Percentiles rank a stretch among this genome's conserved stretches.
phyloP scores from a whole-genome alignment of 768 basidiomycete species.

The Multifurca ochricompacta region DNA sequence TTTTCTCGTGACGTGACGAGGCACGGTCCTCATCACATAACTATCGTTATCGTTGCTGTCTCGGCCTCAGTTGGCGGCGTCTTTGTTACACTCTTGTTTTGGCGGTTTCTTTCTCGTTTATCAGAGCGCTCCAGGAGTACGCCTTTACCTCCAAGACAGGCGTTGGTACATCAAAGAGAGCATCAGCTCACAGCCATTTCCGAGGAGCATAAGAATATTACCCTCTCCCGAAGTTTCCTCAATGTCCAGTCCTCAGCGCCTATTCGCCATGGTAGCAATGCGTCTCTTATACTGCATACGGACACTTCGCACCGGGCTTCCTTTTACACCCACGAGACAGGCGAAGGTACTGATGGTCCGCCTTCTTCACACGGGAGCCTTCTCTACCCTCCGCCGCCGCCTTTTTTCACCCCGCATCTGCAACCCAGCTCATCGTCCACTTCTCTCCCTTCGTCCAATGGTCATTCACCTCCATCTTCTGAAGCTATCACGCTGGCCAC shows the following conservation, averaged over 20 bases:
- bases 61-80: constrained; percentile 36
- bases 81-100: constrained; percentile 32
- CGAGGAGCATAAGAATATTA: constrained; percentile 23
- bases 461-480: background rate
- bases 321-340: constrained; percentile 18
- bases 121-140: constrained; percentile 28
- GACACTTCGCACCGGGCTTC: constrained; percentile 12
- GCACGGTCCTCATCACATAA: constrained; percentile 24
- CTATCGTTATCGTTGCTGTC: constrained; percentile 45
- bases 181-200: constrained; percentile 39
- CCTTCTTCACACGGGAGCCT: background rate
- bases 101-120: constrained; percentile 31
- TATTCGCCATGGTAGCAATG: constrained; percentile 28
- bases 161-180: constrained; percentile 54
- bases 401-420: background rate
- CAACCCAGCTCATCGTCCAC: constrained; percentile 3
- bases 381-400: constrained; percentile 5
- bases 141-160: constrained; percentile 59
- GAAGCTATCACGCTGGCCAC: background rate
- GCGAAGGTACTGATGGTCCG: background rate
- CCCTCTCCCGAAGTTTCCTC: constrained; percentile 22
- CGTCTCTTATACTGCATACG: constrained; percentile 28
- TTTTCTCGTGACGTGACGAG: background rate
- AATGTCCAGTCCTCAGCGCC: constrained; percentile 18
- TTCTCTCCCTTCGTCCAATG: constrained; percentile 5